Base-by-base conservation (phyloP, 345 rosid species). In the Eucalyptus dawsonii region DNA sequence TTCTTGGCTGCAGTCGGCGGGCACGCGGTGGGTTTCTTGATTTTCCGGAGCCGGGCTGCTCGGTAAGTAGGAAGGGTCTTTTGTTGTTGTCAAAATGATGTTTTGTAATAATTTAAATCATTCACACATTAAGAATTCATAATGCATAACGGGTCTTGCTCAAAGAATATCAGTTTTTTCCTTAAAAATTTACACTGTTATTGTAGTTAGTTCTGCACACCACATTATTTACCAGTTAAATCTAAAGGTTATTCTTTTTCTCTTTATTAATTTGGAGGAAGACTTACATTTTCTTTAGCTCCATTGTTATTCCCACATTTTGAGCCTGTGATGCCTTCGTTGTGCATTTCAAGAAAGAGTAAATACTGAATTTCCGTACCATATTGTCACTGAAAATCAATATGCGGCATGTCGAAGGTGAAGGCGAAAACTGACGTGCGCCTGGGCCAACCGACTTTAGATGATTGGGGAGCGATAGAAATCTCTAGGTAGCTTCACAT, bases 1-100 rank as follows among this genome's bases (percentile, higher is more conserved):
- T 95, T 96, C 88, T 91, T 96, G 0, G 94, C 93, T 4, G 98
- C 98, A 1, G 92, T 96, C 17, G 89, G 93, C 6, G 98, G 99
- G 4, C 98, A 95, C 51, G 98, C 96, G 4, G 86, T 95, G 37
- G 99, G 99, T 83, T 95, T 93, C 44, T 89, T 90, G n/a, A 88
- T 95, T 87, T 97, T 95, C 13, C 93, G 97, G 14, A 93, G 97
- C 12, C 92, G 94, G 94, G 89, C 94, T 89, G 69, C 92, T 92
- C 51, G 92, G 91, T 62, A 62, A 62, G 69, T 29, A 27, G 31
- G 69, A 62, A 29, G 69, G 34, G 69, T 27, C 69, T 27, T 27
- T 60, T 27, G 69, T 60, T 27, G 69, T 27, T 60, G 62, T 56
- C 62, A 56, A 56, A 56, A 4, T 56, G 29, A 56, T 56, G 62